Percentiles rank a stretch among this genome's conserved stretches.
Conservation (phyloP, 2,329 filamentous ascomycete genomes). For the Exserohilum turcica region DNA sequence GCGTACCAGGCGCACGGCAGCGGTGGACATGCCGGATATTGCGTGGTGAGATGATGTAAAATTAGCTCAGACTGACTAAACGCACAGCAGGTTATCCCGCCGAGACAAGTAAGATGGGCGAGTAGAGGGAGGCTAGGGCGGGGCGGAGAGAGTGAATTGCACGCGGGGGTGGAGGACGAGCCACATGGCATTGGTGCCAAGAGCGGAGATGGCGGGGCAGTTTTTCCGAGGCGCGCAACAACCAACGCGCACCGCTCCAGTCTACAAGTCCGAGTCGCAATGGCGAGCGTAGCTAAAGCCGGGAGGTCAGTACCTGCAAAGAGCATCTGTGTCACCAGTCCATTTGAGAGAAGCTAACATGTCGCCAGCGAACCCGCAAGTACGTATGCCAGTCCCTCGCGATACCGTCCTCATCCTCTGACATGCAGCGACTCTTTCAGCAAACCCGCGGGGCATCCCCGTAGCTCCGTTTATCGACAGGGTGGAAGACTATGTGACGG, state of each 20-base stretch:
- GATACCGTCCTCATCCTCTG: conserved; percentile 3
- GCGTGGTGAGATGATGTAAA: conserved; percentile 12
- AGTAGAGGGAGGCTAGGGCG: not conserved
- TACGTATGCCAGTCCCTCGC: not conserved
- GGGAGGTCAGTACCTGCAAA: conserved; percentile 26
- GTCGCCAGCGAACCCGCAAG: conserved; percentile 9
- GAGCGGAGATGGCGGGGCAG: conserved; percentile 21
- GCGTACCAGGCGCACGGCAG: conserved; percentile 2
- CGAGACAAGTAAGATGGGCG: not conserved
- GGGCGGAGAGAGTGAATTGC: not conserved
- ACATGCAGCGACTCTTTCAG: conserved; percentile 47
- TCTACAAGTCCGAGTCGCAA: conserved; percentile 17
- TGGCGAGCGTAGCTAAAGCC: conserved; percentile 37
- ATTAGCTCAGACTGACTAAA: not conserved
- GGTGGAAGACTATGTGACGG: conserved; percentile 81
- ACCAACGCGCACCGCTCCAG: conserved; percentile 10
- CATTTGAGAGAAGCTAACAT: not conserved
- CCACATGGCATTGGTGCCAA: conserved; percentile 1
- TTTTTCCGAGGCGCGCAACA: conserved; percentile 29
- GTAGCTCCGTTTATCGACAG: conserved; percentile 17
- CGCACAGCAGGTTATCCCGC: not conserved
- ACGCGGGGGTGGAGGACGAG: conserved; percentile 3
- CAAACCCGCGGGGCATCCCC: conserved; percentile 14
- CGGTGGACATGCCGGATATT: conserved; percentile 1
- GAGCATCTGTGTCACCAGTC: not conserved